Percentiles rank a stretch among this genome's conserved stretches.
phyloP scores from a whole-genome alignment of 805 yeast species.

The Myxozyma nipponensis region DNA sequence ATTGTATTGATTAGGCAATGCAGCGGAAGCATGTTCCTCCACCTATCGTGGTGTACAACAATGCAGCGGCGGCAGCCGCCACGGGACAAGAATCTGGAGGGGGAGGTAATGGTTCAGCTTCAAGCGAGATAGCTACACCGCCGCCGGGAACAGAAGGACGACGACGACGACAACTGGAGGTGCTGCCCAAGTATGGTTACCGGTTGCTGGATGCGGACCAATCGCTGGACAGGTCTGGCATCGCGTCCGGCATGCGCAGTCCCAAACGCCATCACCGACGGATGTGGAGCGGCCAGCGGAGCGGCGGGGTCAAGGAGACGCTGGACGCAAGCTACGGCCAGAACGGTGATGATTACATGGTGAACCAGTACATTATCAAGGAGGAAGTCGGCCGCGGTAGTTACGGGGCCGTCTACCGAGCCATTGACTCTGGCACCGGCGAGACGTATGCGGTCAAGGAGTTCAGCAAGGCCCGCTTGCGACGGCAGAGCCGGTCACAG shows the following conservation, averaged over 20 bases:
- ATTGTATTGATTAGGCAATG: too few relatives aligned
- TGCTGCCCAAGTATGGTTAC: not conserved
- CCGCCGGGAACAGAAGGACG: not conserved
- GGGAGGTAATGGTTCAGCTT: not conserved
- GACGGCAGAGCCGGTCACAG: constrained; percentile 35
- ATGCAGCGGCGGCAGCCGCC: too few relatives aligned
- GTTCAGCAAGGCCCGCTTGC: constrained; percentile 39
- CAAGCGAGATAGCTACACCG: not conserved
- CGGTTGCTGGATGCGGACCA: not conserved
- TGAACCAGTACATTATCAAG: constrained; percentile 57
- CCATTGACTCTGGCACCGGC: constrained; percentile 64
- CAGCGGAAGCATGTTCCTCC: not conserved
- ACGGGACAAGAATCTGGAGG: not conserved
- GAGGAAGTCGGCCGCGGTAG: constrained; percentile 84
- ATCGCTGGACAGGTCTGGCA: too few relatives aligned
- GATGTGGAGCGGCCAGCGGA: constrained; percentile 11
- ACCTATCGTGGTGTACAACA: not conserved
- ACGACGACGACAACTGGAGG: not conserved
- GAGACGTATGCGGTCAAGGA: constrained; percentile 46
- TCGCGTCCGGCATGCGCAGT: constrained; percentile 14
- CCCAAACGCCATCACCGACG: constrained; percentile 25
- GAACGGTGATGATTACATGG: constrained; percentile 21
- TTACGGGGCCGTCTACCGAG: constrained; percentile 82
- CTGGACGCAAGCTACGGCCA: constrained; percentile 22
- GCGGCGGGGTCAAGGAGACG: constrained; percentile 27